phyloP scores from a whole-genome alignment of 345 rosid species.

The Capsella bursapastoris region DNA sequence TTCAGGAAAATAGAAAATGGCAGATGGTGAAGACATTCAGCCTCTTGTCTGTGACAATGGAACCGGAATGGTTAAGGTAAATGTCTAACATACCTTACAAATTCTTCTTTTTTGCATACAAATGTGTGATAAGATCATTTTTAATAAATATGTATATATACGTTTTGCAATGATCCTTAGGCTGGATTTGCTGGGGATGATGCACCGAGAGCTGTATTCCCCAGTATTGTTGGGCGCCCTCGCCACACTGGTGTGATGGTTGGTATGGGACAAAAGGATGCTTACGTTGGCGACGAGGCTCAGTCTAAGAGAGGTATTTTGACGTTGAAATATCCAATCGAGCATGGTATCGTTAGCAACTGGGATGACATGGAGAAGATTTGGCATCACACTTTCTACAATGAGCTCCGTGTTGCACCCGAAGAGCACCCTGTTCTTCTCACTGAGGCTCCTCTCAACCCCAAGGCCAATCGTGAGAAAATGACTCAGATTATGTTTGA shows the following conservation, averaged over 20 bases:
- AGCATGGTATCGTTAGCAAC: conserved; percentile 68
- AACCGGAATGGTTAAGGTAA: conserved; percentile 70
- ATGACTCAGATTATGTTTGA: conserved; percentile 65
- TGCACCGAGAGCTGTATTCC: conserved; percentile 63
- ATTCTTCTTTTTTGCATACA: background rate
- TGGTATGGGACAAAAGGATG: conserved; percentile 71
- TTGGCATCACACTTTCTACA: conserved; percentile 68
- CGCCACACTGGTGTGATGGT: conserved; percentile 68
- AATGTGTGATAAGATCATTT: background rate
- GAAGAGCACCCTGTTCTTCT: conserved; percentile 64
- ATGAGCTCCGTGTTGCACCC: conserved; percentile 61
- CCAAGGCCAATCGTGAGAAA: conserved; percentile 62
- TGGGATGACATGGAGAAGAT: conserved; percentile 72
- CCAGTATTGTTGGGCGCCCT: conserved; percentile 67
- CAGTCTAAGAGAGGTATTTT: conserved; percentile 66
- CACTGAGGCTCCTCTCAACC: conserved; percentile 61
- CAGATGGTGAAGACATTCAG: conserved; percentile 85
- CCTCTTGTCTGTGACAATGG: conserved; percentile 73
- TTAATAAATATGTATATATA: background rate
- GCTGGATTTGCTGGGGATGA: conserved; percentile 68
- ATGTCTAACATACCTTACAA: background rate
- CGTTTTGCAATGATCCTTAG: background rate
- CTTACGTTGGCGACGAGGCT: conserved; percentile 66
- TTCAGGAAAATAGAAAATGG: conserved; percentile 58
- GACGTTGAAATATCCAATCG: conserved; percentile 60